Evolutionary conservation across 139 green algal species (phyloP).

Genomic region (Tetratostichococcus sp.): DNA sequence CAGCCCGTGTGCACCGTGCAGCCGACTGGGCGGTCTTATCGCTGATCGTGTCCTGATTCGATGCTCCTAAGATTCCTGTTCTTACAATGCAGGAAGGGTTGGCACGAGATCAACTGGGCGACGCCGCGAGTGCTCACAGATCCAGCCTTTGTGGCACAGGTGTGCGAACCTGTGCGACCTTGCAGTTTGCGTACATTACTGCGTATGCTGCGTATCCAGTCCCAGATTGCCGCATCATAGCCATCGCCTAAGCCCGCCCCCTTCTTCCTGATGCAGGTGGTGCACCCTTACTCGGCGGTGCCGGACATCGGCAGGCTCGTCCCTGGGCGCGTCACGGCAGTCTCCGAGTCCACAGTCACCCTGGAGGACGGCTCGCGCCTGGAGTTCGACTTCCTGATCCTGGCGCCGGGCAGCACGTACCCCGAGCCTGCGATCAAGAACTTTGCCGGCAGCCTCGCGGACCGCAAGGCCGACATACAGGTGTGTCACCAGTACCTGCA

Average conservation of each 20-base stretch:
- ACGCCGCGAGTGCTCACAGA: neutral
- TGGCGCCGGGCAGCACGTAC: conserved; percentile 6
- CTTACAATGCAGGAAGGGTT: conserved; percentile 1
- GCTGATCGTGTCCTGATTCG: no score
- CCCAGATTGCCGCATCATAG: no score
- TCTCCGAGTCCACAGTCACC: neutral
- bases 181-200: no score
- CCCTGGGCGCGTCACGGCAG: neutral
- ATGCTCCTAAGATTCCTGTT: neutral
- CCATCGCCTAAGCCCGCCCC: no score
- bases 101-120: conserved; percentile 1
- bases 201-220: no score
- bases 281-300: neutral
- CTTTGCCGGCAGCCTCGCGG: neutral
- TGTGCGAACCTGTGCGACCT: neutral
- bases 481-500: neutral
- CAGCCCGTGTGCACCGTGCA: neutral
- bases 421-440: neutral
- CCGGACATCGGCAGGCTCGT: neutral
- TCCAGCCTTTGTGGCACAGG: neutral
- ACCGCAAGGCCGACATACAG: neutral
- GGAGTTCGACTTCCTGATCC: conserved; percentile 1
- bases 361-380: neutral
- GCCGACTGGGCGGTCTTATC: no score
- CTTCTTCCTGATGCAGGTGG: neutral